Evolutionary conservation across 73 alveolate species (phyloP).

Genomic region (Symbiodinium natans): DNA sequence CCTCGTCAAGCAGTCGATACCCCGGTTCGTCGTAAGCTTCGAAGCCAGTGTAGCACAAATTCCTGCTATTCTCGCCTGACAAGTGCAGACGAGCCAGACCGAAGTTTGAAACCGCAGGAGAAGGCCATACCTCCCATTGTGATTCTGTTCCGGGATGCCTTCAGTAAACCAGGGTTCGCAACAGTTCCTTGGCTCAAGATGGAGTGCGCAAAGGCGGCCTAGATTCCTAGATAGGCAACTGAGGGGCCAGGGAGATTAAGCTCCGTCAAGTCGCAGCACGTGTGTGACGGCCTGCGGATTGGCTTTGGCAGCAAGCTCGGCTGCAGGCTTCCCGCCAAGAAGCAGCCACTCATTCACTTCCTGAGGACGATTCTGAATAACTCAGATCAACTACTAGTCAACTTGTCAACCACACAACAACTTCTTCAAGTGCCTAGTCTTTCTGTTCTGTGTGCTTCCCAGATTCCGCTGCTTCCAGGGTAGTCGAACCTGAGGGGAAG

Average conservation of each 20-base stretch:
- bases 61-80: background rate
- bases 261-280: constrained; percentile 5
- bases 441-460: background rate
- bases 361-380: background rate
- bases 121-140: background rate
- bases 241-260: background rate
- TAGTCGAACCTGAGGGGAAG: background rate
- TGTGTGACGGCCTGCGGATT: constrained; percentile 29
- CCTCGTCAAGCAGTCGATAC: background rate
- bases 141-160: background rate
- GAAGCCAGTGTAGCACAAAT: background rate
- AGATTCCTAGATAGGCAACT: background rate
- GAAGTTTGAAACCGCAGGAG: no score
- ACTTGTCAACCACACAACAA: no score
- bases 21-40: constrained; percentile 18
- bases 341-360: background rate
- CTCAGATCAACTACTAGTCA: background rate
- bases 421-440: background rate
- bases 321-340: constrained; percentile 42
- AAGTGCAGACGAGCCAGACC: no score
- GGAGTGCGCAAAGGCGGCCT: background rate
- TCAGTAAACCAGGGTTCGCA: constrained; percentile 17
- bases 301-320: background rate
- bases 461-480: background rate
- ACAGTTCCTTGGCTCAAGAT: background rate